phyloP scores from a whole-genome alignment of 2,329 filamentous ascomycete genomes.

The Cercospora zeae-maydis region DNA sequence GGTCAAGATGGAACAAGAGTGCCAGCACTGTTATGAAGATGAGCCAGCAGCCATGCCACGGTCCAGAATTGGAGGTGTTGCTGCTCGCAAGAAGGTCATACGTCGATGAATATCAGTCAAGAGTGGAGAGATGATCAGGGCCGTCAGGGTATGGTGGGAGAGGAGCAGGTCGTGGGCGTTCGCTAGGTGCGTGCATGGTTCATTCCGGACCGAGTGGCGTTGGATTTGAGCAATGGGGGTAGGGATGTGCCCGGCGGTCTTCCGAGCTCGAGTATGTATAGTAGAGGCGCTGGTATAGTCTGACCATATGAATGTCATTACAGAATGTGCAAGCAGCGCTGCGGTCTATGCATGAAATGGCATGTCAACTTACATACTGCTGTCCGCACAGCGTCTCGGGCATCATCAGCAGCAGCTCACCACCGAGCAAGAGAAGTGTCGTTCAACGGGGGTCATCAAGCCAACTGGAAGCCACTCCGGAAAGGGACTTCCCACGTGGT shows the following conservation, averaged over 20 bases:
- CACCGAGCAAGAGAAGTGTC: neutral
- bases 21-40: constrained; percentile 30
- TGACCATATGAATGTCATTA: neutral
- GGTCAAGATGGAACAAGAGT: constrained; percentile 37
- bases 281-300: neutral
- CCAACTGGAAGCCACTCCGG: neutral
- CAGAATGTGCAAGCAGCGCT: neutral
- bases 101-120: constrained; percentile 10
- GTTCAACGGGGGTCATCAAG: neutral
- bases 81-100: constrained; percentile 19
- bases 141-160: neutral
- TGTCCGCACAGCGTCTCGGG: neutral
- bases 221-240: neutral
- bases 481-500: neutral
- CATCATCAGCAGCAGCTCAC: neutral
- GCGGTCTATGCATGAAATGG: neutral
- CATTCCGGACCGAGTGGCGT: neutral
- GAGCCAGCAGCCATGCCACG: constrained; percentile 19
- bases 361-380: neutral
- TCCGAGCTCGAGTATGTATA: neutral
- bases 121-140: neutral
- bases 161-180: neutral
- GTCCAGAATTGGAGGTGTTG: constrained; percentile 16
- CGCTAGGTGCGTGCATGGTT: neutral
- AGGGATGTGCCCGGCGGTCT: neutral